These are phyloP conservation scores for Silene latifolia DNA, from an alignment of 148 eudicot species.

Conservation along the genomic window DNA sequence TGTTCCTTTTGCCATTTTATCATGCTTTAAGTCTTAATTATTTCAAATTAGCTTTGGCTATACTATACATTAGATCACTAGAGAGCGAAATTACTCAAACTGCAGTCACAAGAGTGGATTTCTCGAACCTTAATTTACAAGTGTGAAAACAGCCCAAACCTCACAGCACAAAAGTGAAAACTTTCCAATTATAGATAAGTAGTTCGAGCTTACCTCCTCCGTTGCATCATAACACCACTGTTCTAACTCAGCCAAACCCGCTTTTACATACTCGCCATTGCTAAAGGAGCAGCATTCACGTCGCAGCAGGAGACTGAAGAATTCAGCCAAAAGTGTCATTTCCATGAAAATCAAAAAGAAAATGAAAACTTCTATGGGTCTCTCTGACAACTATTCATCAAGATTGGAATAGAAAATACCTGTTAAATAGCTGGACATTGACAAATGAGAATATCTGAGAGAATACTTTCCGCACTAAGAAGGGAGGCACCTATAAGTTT, in stretches of 20 bases:
- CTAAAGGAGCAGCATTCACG: constrained; percentile 99
- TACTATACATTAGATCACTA: not conserved
- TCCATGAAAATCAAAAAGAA: not conserved
- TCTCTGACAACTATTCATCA: not conserved
- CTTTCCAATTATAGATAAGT: not conserved
- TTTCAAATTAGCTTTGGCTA: not conserved
- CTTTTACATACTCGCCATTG: constrained; percentile 91
- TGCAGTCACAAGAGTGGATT: not conserved
- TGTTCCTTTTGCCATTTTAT: not conserved
- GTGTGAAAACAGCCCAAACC: too few relatives aligned
- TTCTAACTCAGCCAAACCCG: constrained; percentile 93
- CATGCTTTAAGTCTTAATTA: not conserved
- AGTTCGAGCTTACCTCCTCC: constrained; percentile 62
- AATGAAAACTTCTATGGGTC: not conserved
- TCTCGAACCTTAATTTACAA: too few relatives aligned
- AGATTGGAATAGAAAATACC: constrained; percentile 31
- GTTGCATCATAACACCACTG: constrained; percentile 87
- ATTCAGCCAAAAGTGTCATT: constrained; percentile 11
- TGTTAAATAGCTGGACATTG: constrained; percentile 97
- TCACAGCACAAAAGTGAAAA: not conserved
- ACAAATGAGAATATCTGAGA: constrained; percentile 90
- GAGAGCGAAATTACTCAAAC: not conserved
- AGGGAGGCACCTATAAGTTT: constrained; percentile 66
- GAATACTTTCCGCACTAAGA: constrained; percentile 75
- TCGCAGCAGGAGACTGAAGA: constrained; percentile 79